Evolutionary conservation across 2,329 filamentous ascomycete genomes (phyloP).

Genomic region (Zymoseptoria tritici): DNA sequence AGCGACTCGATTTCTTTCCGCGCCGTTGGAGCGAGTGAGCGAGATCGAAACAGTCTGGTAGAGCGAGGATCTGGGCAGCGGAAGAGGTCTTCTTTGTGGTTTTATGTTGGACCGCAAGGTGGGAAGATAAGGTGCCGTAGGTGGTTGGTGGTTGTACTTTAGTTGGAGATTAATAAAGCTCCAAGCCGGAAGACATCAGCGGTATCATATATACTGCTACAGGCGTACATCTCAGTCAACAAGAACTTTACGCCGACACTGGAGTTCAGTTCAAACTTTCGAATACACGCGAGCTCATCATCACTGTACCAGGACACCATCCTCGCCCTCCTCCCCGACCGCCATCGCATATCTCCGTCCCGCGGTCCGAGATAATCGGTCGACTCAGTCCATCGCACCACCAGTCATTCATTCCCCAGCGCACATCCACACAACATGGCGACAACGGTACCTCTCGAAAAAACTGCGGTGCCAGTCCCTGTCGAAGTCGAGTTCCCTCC

Average conservation of each 20-base stretch:
- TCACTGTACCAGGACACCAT: not conserved
- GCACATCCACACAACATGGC: slow-evolving; percentile 7
- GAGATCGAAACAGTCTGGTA: not conserved
- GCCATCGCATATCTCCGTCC: not conserved
- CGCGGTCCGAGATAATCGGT: not conserved
- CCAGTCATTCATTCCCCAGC: not conserved
- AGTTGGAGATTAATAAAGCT: not conserved
- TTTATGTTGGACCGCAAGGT: not conserved
- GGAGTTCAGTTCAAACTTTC: not conserved
- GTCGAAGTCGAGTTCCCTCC: slow-evolving; percentile 16
- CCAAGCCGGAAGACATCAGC: not conserved
- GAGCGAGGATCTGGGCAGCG: not conserved
- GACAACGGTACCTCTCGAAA: slow-evolving; percentile 20
- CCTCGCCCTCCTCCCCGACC: not conserved
- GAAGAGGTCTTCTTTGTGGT: not conserved
- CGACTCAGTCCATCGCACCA: not conserved
- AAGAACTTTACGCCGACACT: not conserved
- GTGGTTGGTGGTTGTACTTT: not conserved
- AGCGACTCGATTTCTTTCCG: not conserved
- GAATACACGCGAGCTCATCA: not conserved
- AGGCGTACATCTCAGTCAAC: not conserved
- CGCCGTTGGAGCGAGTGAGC: not conserved
- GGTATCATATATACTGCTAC: not conserved
- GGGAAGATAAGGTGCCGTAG: not conserved
- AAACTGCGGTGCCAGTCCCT: slow-evolving; percentile 19